Base-by-base conservation (phyloP, 176 grass and related monocot genomes). In the Bolboschoenus planiculmis region DNA sequence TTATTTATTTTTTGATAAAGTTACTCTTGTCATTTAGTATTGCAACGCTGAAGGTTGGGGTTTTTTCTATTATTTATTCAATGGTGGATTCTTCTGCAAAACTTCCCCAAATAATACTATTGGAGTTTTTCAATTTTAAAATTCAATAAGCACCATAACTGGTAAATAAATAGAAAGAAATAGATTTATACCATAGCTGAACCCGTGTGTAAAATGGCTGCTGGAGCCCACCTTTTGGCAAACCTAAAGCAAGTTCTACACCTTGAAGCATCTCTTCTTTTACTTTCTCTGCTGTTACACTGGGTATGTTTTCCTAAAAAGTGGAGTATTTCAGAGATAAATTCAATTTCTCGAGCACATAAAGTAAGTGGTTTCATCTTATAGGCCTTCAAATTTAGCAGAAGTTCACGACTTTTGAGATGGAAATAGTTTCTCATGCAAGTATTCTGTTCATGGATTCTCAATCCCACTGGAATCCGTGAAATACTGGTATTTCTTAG, bases 301-400 rank as follows among this genome's bases (percentile, higher is more conserved):
- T 97, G 4, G 95, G 95, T 40, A 94, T 91, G 79, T 92, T 94
- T 88, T 97, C 95, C 92, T 97, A 81, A 56, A 77, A 53, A 33
- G 2, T 23, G 1, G 5, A 59, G 48, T 37, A 80, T 36, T 36
- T 74, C 8, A 75, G 26, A 50, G 13, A 75, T 14, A 46, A 9
- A 9, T 40, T 39, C 11, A 43, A 43, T 26, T 44, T 44, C n/a
- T 72, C 3, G 36, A 40, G 36, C 36, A 42, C 3, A 46, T n/a
- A n/a, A 43, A 24, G n/a, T 44, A 11, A 0, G n/a, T 26, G n/a
- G 3, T 40, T 27, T 30, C 30, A 68, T 68, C 64, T 40, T 40
- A 68, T 40, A 68, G 7, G 35, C 15, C 64, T 68, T 68, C 34
- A 68, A 20, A 40, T 10, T n/a, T 39, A 42, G 36, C 36, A 70